Evolutionary conservation across 495 filamentous ascomycete genomes (phyloP), one percentile per base, ranked within the genome.

Genomic region (Sordaria brevicollis): DNA sequence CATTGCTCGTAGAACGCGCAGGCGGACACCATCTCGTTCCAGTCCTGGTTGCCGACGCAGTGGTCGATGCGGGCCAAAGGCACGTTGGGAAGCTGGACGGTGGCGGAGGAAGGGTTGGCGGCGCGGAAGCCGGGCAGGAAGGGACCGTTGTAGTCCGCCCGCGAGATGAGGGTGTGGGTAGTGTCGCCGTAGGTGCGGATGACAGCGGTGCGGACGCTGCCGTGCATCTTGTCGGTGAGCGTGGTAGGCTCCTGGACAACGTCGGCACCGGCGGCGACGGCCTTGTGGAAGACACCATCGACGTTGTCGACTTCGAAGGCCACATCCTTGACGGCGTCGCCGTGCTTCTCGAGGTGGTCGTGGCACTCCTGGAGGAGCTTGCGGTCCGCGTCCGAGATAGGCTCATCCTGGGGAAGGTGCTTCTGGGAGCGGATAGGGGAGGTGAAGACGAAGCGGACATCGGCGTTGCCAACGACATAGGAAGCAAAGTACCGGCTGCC

Each of bases 21-120:
- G 35, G 90, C 88, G 37, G 86, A 84, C 33, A 90, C 89, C 92
- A 97, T 94, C 78, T 91, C 87, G 78, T 89, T 84, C 93, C 94
- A 97, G 79, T 90, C 88, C 80, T 97, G 93, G 79, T 97, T 97
- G 57, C 93, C 93, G 71, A 97, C 93, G 78, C 93, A 97, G 81
- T 97, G 93, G 81, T 97, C 93, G 77, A 97, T 91, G 69, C 85
- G 85, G 68, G 85, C 84, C 29, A 97, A 83, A 3, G 81, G 75
- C n/a, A 96, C 84, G 19, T 77, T 68, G 0, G 93, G 93, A n/a
- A 85, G 75, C 8, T 71, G 1, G 33, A 80, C 70, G 17, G 72
- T 76, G 0, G 80, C 69, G 13, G 74, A 33, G 2, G 76, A 68
- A 17, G 74, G 65, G 13, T 77, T 17, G 3, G 73, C 73, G 15